These are phyloP conservation scores for Starmerella ratchasimensis DNA, from an alignment of 805 yeast genomes.

Conservation along the genomic window DNA sequence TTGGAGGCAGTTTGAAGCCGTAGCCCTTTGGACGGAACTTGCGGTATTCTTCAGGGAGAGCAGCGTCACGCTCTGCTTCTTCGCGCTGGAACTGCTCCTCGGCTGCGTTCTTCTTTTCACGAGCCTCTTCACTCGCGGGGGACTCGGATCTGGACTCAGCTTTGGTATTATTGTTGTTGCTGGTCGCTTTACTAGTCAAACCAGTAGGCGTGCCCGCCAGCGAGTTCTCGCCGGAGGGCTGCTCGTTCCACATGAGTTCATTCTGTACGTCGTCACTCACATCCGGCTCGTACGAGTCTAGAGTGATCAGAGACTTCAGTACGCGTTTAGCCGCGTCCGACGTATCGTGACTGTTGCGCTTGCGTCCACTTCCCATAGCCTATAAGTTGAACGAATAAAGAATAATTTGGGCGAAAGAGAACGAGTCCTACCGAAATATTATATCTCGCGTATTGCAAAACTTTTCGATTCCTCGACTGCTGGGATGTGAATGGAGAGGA, in stretches of 20 bases:
- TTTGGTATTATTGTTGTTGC: no score
- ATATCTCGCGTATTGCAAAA: no score
- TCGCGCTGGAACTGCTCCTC: constrained; percentile 28
- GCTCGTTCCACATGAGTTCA: constrained; percentile 18
- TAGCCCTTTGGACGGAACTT: constrained; percentile 72
- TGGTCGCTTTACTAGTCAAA: no score
- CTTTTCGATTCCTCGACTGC: no score
- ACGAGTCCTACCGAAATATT: no score
- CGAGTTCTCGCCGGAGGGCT: no score
- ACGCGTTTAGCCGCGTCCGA: constrained; percentile 13
- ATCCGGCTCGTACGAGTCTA: constrained; percentile 20
- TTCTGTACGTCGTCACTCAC: constrained; percentile 16
- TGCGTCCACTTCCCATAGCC: no score
- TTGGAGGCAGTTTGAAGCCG: constrained; percentile 68
- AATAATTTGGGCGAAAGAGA: no score
- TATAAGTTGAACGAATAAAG: no score
- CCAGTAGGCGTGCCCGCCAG: no score
- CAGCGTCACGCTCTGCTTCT: constrained; percentile 50
- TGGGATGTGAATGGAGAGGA: no score
- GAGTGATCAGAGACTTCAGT: constrained; percentile 16
- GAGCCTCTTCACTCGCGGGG: neutral
- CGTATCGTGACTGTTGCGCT: no score
- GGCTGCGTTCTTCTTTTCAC: constrained; percentile 18
- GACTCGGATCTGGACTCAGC: constrained; percentile 1
- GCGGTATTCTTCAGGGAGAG: constrained; percentile 54